phyloP scores from a whole-genome alignment of 805 yeast genomes.

The Barnettozyma sp. region DNA sequence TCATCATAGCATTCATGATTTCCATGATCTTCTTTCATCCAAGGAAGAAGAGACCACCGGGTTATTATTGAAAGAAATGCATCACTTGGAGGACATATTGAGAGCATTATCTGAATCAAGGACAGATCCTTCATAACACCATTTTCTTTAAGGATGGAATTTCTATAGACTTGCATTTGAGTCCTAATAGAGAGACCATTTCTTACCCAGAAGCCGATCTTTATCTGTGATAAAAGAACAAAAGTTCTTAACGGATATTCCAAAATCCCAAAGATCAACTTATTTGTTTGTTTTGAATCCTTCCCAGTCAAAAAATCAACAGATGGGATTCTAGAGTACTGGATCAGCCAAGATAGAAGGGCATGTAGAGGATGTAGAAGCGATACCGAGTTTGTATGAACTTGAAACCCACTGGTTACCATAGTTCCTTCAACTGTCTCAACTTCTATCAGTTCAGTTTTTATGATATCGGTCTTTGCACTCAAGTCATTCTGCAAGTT shows the following conservation, averaged over 20 bases:
- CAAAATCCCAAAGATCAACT: constrained; percentile 2
- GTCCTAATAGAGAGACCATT: constrained; percentile 78
- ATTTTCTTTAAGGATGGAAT: constrained; percentile 71
- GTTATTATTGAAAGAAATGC: constrained; percentile 51
- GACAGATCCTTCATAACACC: constrained; percentile 77
- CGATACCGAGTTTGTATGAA: constrained; percentile 46
- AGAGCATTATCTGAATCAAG: constrained; percentile 55
- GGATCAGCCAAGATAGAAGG: constrained; percentile 63
- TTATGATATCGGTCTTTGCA: constrained; percentile 11
- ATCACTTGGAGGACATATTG: constrained; percentile 47
- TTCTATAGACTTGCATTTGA: constrained; percentile 74
- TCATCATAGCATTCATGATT: constrained; percentile 38
- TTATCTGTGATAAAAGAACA: constrained; percentile 75
- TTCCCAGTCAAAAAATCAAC: constrained; percentile 3
- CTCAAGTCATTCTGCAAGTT: background rate
- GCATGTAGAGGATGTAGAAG: constrained; percentile 79
- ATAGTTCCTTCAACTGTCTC: constrained; percentile 22
- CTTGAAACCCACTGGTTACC: constrained; percentile 33
- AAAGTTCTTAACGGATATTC: constrained; percentile 75
- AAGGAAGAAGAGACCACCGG: constrained; percentile 61
- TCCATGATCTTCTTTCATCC: constrained; percentile 41
- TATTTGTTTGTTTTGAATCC: constrained; percentile 7
- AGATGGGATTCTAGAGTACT: constrained; percentile 31
- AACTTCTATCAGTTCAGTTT: constrained; percentile 10
- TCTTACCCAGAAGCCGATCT: constrained; percentile 89